Evolutionary conservation across 352 stramenopile genomes (phyloP).

Genomic region (Globisporangium solare): DNA sequence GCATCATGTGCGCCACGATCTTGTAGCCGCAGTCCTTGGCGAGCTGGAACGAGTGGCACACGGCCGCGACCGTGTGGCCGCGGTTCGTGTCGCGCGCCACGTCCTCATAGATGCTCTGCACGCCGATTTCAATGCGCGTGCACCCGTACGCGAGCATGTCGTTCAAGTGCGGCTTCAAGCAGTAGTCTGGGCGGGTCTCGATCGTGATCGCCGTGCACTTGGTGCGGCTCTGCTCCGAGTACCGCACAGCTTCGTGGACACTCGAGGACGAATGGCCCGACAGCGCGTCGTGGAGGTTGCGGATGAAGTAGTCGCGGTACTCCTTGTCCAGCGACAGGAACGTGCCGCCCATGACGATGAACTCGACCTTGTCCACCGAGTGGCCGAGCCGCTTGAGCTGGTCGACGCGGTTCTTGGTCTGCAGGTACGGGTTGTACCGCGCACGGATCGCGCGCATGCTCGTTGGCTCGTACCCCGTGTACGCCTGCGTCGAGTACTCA

Average conservation of each 20-base stretch:
- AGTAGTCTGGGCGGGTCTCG: slow-evolving; percentile 97
- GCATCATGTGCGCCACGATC: slow-evolving; percentile 98
- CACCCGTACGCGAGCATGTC: slow-evolving; percentile 97
- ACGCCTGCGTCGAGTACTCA: slow-evolving; percentile 96
- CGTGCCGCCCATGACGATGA: slow-evolving; percentile 98
- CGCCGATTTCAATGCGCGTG: slow-evolving; percentile 96
- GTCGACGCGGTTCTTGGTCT: slow-evolving; percentile 91
- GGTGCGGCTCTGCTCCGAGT: slow-evolving; percentile 86
- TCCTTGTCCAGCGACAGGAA: slow-evolving; percentile 93
- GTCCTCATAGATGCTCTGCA: slow-evolving; percentile 95
- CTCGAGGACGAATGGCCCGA: slow-evolving; percentile 89
- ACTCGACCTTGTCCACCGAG: slow-evolving; percentile 95
- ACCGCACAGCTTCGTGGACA: slow-evolving; percentile 92
- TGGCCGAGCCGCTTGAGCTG: slow-evolving; percentile 88
- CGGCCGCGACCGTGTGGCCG: slow-evolving; percentile 93
- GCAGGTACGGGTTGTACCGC: slow-evolving; percentile 92
- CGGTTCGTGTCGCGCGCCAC: slow-evolving; percentile 91
- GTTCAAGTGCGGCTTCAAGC: slow-evolving; percentile 94
- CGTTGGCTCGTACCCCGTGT: slow-evolving; percentile 97
- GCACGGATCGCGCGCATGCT: slow-evolving; percentile 95
- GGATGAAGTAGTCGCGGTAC: slow-evolving; percentile 97
- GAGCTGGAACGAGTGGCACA: slow-evolving; percentile 68
- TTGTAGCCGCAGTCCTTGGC: slow-evolving; percentile 97
- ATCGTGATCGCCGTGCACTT: slow-evolving; percentile 95
- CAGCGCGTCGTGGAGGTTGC: slow-evolving; percentile 94